A percentile compares a stretch with the other conserved stretches of the same genome.
These are phyloP conservation scores for Zygosaccharomyces bailii DNA, from an alignment of 805 yeast genomes.

Conservation along the genomic window DNA sequence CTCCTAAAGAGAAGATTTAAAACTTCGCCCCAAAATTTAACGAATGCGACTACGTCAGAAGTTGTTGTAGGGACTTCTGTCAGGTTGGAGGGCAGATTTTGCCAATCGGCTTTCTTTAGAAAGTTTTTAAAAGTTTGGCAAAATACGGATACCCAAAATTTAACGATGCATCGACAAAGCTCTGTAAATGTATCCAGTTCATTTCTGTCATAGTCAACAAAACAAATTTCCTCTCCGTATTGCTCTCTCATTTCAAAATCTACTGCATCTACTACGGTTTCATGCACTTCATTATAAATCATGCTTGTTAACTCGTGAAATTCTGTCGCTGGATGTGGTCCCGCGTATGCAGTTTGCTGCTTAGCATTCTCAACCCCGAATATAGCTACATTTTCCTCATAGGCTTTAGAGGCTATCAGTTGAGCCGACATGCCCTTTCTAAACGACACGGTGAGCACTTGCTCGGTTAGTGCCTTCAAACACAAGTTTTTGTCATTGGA, in stretches of 20 bases:
- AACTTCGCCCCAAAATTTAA: slow-evolving; percentile 50
- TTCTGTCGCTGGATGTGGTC: not conserved
- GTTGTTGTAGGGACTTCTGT: slow-evolving; percentile 31
- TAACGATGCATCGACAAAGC: slow-evolving; percentile 41
- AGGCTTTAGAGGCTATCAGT: slow-evolving; percentile 42
- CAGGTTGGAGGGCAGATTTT: slow-evolving; percentile 24
- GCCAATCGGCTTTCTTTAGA: slow-evolving; percentile 28
- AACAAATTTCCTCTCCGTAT: slow-evolving; percentile 53
- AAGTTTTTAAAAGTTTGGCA: slow-evolving; percentile 41
- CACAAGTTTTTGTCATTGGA: slow-evolving; percentile 86
- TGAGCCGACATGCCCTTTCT: slow-evolving; percentile 46
- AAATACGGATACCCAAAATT: slow-evolving; percentile 59
- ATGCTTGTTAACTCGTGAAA: slow-evolving; percentile 6
- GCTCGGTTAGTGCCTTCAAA: slow-evolving; percentile 67
- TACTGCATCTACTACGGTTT: slow-evolving; percentile 44
- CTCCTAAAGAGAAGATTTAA: slow-evolving; percentile 43
- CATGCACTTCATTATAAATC: slow-evolving; percentile 40
- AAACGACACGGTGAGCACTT: slow-evolving; percentile 55
- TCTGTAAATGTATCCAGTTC: slow-evolving; percentile 39
- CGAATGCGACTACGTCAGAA: slow-evolving; percentile 40
- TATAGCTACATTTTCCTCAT: slow-evolving; percentile 36
- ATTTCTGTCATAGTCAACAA: slow-evolving; percentile 47
- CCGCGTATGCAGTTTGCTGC: not conserved
- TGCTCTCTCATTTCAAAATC: slow-evolving; percentile 49
- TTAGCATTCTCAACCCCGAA: slow-evolving; percentile 7